phyloP scores from a whole-genome alignment of 306 rosid species.

The Cucurbita ficifolia region DNA sequence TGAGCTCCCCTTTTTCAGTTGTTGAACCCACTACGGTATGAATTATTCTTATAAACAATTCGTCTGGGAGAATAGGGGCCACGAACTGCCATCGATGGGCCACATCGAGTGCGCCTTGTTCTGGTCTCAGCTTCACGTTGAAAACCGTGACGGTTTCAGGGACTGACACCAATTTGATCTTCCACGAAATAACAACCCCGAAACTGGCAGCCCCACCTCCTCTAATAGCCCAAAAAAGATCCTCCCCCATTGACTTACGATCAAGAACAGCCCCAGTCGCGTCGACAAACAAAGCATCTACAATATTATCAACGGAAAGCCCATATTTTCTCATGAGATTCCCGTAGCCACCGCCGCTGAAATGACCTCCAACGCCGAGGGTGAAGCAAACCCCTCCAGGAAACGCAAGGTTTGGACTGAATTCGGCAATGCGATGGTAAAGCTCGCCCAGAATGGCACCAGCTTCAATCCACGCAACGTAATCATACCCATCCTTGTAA shows the following conservation, averaged over 20 bases:
- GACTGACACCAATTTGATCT: constrained; percentile 31
- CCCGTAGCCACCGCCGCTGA: constrained; percentile 78
- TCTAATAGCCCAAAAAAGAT: constrained; percentile 68
- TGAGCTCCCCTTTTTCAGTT: constrained; percentile 19
- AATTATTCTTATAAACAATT: constrained; percentile 31
- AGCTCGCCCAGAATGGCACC: constrained; percentile 74
- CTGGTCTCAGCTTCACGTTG: constrained; percentile 14
- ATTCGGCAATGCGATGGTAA: constrained; percentile 43
- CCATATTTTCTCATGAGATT: constrained; percentile 53
- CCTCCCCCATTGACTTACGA: constrained; percentile 52
- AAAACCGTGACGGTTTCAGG: constrained; percentile 48
- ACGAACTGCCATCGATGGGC: constrained; percentile 53
- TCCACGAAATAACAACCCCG: constrained; percentile 52
- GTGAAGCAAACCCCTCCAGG: constrained; percentile 57
- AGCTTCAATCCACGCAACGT: constrained; percentile 30
- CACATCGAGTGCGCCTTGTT: constrained; percentile 32
- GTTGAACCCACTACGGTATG: constrained; percentile 13
- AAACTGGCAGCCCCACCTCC: constrained; percentile 80
- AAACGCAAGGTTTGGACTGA: constrained; percentile 44
- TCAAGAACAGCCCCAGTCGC: constrained; percentile 35
- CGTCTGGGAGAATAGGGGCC: constrained; percentile 26
- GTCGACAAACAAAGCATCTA: constrained; percentile 55
- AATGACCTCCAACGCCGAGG: constrained; percentile 67
- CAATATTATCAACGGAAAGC: constrained; percentile 41
- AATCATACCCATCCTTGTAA: constrained; percentile 14